Evolutionary conservation across 768 basidiomycete genomes (phyloP), one percentile per base, ranked within the genome.

Genomic region (Kondoa malvinella): DNA sequence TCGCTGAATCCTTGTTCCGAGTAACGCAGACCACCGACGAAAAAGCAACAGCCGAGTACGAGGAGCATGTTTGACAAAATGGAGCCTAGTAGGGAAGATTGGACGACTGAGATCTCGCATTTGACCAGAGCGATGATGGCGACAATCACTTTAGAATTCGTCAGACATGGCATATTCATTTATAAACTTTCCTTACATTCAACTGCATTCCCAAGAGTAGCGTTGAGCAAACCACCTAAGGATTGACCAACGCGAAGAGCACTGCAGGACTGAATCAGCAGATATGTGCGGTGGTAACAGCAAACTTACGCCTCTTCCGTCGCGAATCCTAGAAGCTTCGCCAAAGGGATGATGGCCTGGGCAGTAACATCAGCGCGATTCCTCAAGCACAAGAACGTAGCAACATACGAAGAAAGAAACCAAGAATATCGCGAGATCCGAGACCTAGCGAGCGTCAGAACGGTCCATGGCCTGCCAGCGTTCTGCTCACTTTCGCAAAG

Each of bases 301-400:
- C n/a, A n/a, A n/a, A n/a, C n/a, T n/a, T n/a, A n/a, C 90, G 85
- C 32, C 71, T 92, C 87, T 67, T 92, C 89, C 0, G 89, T 92
- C 0, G 88, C 88, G 74, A 89, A 90, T 0, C 85, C 86, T 1
- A 91, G 80, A 2, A 90, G 77, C 78, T 89, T 88, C 56, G 89
- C 89, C 3, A 91, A 80, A 3, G 89, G 89, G 69, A 92, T 82
- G 68, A 92, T 92, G 8, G 58, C 50, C 50, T 56, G 57, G 8
- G 57, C 8, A 59, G 4, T 12, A 59, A 59, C 4, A 4, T 59
- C 4, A 8, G 57, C 57, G 4, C n/a, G 4, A 59, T 25, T 25
- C n/a, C 57, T 59, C n/a, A 59, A 21, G 57, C n/a, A n/a, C n/a
- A 59, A 21, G n/a, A 59, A 59, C 8, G 57, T 59, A 29, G 57